These are phyloP conservation scores for Rhynchospora pubera DNA, from an alignment of 176 grass and related monocot species.

Conservation along the genomic window DNA sequence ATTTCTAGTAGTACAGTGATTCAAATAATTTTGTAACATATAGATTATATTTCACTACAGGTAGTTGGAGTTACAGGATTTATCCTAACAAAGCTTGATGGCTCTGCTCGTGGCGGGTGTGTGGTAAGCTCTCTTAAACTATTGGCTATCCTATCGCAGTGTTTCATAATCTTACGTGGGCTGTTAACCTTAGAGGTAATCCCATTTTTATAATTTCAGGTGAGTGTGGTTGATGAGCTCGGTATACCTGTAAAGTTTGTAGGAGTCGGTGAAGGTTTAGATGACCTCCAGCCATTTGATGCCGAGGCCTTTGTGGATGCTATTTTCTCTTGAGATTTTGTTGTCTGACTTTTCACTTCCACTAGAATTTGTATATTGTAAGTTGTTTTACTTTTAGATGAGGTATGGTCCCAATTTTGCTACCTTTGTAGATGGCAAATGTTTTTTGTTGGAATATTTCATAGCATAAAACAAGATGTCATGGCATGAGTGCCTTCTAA, in stretches of 20 bases:
- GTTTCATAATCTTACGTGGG: neutral
- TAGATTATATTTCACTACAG: conserved; percentile 31
- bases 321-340: conserved; percentile 63
- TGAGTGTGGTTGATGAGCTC: conserved; percentile 91
- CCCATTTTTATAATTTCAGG: conserved; percentile 32
- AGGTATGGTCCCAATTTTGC: neutral
- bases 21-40: neutral
- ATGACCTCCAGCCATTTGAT: conserved; percentile 93
- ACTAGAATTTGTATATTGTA: neutral
- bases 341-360: neutral
- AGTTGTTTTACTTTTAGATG: neutral
- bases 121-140: conserved; percentile 47
- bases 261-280: conserved; percentile 85
- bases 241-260: conserved; percentile 93
- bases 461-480: neutral
- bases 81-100: conserved; percentile 82
- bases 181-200: neutral
- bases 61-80: conserved; percentile 93
- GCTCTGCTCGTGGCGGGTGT: conserved; percentile 78
- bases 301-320: conserved; percentile 89
- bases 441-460: neutral
- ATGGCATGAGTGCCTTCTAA: neutral
- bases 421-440: neutral
- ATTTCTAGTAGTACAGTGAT: conserved; percentile 3
- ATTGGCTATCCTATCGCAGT: neutral